Percentiles rank a stretch among this genome's conserved stretches.
Conservation (phyloP, 192 early-diverging fungal species). For the Tieghemiomyces parasiticus region DNA sequence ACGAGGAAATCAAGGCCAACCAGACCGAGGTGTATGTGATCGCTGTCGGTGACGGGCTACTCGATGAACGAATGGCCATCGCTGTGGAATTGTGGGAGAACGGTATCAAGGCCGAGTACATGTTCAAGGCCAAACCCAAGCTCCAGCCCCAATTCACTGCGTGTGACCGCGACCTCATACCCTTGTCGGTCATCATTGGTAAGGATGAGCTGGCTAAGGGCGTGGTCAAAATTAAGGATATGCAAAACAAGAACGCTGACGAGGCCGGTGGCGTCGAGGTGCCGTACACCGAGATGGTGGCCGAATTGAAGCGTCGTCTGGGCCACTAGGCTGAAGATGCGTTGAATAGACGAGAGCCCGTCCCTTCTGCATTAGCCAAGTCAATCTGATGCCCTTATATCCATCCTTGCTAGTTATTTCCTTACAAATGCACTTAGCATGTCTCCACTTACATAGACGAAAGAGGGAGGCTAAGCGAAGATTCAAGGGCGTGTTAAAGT, state of each 20-base stretch:
- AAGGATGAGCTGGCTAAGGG: slow-evolving; percentile 62
- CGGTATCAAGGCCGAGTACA: slow-evolving; percentile 77
- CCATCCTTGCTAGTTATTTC: too few relatives aligned
- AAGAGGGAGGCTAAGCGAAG: too few relatives aligned
- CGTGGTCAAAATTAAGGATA: slow-evolving; percentile 78
- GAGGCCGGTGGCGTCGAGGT: slow-evolving; percentile 34
- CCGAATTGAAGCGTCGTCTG: slow-evolving; percentile 27
- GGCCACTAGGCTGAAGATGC: too few relatives aligned
- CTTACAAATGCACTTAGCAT: too few relatives aligned
- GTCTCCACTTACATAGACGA: too few relatives aligned
- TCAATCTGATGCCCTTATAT: too few relatives aligned
- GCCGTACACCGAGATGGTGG: slow-evolving; percentile 31
- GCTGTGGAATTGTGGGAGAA: slow-evolving; percentile 83
- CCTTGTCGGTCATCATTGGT: slow-evolving; percentile 81
- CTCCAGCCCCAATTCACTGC: slow-evolving; percentile 59
- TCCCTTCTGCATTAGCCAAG: too few relatives aligned
- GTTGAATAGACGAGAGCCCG: too few relatives aligned
- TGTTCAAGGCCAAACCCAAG: slow-evolving; percentile 84
- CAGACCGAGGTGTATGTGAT: slow-evolving; percentile 78
- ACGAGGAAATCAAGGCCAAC: slow-evolving; percentile 52
- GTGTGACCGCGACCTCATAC: slow-evolving; percentile 78
- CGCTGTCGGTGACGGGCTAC: slow-evolving; percentile 55
- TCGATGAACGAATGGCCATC: slow-evolving; percentile 81
- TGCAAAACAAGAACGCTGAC: slow-evolving; percentile 41
- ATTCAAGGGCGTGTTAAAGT: too few relatives aligned